These are phyloP conservation scores for Xylaria multiplex DNA, from an alignment of 2,329 filamentous ascomycete species.

Conservation along the genomic window DNA sequence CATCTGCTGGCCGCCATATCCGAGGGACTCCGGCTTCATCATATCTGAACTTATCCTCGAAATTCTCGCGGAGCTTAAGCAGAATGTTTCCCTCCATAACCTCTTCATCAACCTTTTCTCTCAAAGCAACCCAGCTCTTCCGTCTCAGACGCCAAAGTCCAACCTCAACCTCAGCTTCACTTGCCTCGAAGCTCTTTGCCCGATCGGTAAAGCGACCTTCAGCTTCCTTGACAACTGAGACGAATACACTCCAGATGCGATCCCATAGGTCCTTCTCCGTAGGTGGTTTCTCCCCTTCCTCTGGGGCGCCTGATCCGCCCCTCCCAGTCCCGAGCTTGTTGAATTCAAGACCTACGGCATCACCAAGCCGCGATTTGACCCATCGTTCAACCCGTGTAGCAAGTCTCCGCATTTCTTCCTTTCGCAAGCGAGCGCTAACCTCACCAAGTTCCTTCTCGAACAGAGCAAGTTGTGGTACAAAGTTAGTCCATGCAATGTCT, in stretches of 20 bases:
- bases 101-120: slow-evolving; percentile 93
- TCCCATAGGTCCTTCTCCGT: slow-evolving; percentile 94
- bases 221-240: slow-evolving; percentile 82
- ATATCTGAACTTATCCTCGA: slow-evolving; percentile 99
- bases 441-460: slow-evolving; percentile 93
- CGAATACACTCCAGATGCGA: slow-evolving; percentile 89
- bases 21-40: slow-evolving; percentile 93
- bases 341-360: slow-evolving; percentile 92
- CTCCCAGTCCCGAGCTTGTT: slow-evolving; percentile 93
- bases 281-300: slow-evolving; percentile 75
- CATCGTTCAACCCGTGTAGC: slow-evolving; percentile 92
- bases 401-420: slow-evolving; percentile 94
- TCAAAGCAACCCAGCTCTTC: slow-evolving; percentile 92
- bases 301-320: slow-evolving; percentile 82
- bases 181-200: slow-evolving; percentile 93
- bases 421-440: slow-evolving; percentile 83
- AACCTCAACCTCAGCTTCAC: slow-evolving; percentile 87
- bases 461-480: slow-evolving; percentile 79
- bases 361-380: slow-evolving; percentile 87
- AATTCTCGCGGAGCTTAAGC: slow-evolving; percentile 95
- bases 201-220: slow-evolving; percentile 86
- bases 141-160: slow-evolving; percentile 91
- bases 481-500: slow-evolving; percentile 87
- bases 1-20: slow-evolving; percentile 96
- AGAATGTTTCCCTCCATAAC: slow-evolving; percentile 97